A percentile compares a stretch with the other conserved stretches of the same genome.
These are phyloP conservation scores for Berberis vulgaris DNA, from an alignment of 164 flowering plant genomes.

Conservation along the genomic window DNA sequence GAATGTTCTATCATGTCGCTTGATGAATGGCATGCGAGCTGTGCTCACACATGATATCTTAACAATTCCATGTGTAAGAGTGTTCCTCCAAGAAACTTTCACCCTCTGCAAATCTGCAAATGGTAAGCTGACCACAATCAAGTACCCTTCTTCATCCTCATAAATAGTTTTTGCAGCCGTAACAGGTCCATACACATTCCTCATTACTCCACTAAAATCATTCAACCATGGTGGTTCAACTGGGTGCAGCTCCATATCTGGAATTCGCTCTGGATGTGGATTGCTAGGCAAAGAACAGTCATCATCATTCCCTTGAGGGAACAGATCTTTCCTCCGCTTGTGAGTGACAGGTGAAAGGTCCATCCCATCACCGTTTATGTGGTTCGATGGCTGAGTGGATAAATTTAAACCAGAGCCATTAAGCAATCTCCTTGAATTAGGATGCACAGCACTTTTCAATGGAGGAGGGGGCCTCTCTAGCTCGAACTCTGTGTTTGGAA, in stretches of 20 bases:
- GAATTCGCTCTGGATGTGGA: constrained; percentile 37
- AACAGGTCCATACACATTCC: constrained; percentile 70
- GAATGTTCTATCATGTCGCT: constrained; percentile 74
- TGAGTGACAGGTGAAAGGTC: constrained; percentile 58
- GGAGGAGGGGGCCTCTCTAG: constrained; percentile 57
- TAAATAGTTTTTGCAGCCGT: constrained; percentile 89
- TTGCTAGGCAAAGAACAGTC: constrained; percentile 46
- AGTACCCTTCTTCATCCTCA: constrained; percentile 70
- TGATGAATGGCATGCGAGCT: constrained; percentile 56
- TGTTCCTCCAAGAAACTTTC: constrained; percentile 91
- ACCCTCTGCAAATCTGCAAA: constrained; percentile 77
- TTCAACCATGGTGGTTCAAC: constrained; percentile 60
- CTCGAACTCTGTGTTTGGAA: constrained; percentile 74
- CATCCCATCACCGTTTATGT: constrained; percentile 50
- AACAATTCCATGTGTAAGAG: constrained; percentile 64
- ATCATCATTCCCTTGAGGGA: constrained; percentile 50
- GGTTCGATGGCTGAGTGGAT: constrained; percentile 53
- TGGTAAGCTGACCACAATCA: constrained; percentile 78
- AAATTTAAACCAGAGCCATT: constrained; percentile 69
- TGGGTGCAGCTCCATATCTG: constrained; percentile 48
- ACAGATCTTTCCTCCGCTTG: constrained; percentile 64
- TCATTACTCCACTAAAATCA: constrained; percentile 79
- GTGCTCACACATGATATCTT: constrained; percentile 74
- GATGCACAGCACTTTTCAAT: constrained; percentile 29
- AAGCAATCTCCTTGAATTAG: constrained; percentile 54